Conservation (phyloP, 129 eudicot genomes). For the Flaveria trinervia region DNA sequence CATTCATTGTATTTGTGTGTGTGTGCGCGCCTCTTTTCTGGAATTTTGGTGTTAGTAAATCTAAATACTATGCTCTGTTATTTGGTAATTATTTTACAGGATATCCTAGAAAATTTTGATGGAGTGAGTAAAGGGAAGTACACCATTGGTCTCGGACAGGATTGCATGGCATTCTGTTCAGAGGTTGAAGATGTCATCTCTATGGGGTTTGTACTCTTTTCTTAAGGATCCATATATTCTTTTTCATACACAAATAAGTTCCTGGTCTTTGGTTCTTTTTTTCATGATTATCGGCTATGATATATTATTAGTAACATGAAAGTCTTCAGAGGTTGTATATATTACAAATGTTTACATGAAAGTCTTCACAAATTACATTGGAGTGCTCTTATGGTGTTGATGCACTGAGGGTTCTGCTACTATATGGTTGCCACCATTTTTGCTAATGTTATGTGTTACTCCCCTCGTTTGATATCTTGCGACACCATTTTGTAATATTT, state of each 20-base stretch:
- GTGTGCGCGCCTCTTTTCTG: not conserved
- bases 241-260: not conserved
- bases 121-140: slow-evolving; percentile 97
- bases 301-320: not conserved
- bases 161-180: slow-evolving; percentile 95
- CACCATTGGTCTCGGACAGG: slow-evolving; percentile 98
- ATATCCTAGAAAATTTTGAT: slow-evolving; percentile 83
- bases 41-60: slow-evolving; percentile 9
- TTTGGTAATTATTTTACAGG: slow-evolving; percentile 46
- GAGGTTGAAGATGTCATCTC: slow-evolving; percentile 99
- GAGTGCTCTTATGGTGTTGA: slow-evolving; percentile 18
- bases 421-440: slow-evolving; percentile 18
- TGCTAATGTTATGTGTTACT: not conserved
- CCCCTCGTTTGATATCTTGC: not conserved
- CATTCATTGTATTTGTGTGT: slow-evolving; percentile 1
- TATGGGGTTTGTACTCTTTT: slow-evolving; percentile 64
- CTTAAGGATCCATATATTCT: not conserved
- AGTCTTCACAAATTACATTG: not conserved
- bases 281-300: not conserved
- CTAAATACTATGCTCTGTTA: not conserved
- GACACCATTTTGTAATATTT: not conserved
- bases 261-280: slow-evolving; percentile 7
- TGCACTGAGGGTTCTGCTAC: slow-evolving; percentile 3
- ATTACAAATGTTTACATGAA: not conserved
- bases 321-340: too few relatives aligned